Evolutionary conservation across 73 alveolate species (phyloP).

Genomic region (Tetrahymena elliotti): DNA sequence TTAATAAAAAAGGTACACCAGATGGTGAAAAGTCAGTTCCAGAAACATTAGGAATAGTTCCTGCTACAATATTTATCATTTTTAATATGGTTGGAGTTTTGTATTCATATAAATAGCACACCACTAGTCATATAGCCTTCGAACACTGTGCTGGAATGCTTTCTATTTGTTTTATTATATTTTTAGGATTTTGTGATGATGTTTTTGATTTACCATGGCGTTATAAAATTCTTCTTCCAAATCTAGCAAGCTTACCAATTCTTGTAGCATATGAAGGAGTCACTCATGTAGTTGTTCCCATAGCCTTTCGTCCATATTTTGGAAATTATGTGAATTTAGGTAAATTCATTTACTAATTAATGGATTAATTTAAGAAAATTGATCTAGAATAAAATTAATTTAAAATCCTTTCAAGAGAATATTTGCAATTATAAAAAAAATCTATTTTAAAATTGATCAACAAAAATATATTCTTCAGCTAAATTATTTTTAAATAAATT

Average conservation of each 20-base stretch:
- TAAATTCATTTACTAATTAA: neutral
- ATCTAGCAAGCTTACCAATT: constrained; percentile 92
- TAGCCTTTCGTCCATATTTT: constrained; percentile 37
- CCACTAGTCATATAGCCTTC: neutral
- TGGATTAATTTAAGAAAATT: neutral
- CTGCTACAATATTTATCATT: constrained; percentile 76
- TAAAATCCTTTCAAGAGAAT: neutral
- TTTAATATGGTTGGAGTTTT: constrained; percentile 13
- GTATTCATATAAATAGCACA: constrained; percentile 2
- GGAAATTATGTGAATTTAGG: constrained; percentile 55
- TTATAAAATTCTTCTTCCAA: constrained; percentile 90
- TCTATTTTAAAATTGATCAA: neutral
- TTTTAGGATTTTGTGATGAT: constrained; percentile 95
- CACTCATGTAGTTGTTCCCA: constrained; percentile 79
- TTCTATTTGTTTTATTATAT: constrained; percentile 78
- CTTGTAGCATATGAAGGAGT: constrained; percentile 87
- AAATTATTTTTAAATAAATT: neutral
- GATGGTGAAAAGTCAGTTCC: constrained; percentile 51
- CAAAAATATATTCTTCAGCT: neutral
- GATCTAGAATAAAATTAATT: no score
- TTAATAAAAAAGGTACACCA: constrained; percentile 30
- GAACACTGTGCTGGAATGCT: constrained; percentile 84
- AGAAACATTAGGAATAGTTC: constrained; percentile 94
- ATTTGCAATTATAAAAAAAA: neutral
- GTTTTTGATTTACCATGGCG: constrained; percentile 95